Percentiles rank a stretch among this genome's conserved stretches.
Conservation (phyloP, 108 stramenopile species). For the Cyclotella atomus region DNA sequence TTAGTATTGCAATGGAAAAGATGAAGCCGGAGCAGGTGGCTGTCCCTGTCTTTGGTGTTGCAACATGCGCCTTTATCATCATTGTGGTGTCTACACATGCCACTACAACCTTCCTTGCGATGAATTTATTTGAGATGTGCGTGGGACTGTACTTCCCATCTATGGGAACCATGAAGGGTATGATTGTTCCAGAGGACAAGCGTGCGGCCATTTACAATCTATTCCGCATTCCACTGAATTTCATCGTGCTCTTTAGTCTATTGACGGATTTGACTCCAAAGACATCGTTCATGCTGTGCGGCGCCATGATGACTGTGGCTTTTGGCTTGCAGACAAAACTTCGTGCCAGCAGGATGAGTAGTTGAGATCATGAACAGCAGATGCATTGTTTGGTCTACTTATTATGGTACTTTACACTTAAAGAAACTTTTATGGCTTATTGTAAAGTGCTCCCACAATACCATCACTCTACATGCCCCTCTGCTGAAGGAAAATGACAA, state of each 20-base stretch:
- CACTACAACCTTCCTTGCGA: slow-evolving; percentile 76
- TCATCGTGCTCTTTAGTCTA: slow-evolving; percentile 92
- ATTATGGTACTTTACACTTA: too few relatives aligned
- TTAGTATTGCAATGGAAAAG: slow-evolving; percentile 75
- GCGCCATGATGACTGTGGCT: slow-evolving; percentile 69
- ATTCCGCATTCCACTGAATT: slow-evolving; percentile 92
- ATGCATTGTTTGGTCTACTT: too few relatives aligned
- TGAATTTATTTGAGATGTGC: slow-evolving; percentile 95
- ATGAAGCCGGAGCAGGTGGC: slow-evolving; percentile 71
- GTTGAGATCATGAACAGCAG: too few relatives aligned
- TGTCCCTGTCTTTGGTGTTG: slow-evolving; percentile 68
- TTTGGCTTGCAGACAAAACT: slow-evolving; percentile 64
- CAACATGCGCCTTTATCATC: slow-evolving; percentile 63
- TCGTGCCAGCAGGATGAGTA: slow-evolving; percentile 21
- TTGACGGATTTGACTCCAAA: slow-evolving; percentile 79
- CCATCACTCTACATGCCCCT: too few relatives aligned
- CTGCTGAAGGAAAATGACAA: too few relatives aligned
- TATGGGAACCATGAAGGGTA: slow-evolving; percentile 94
- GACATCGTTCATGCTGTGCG: slow-evolving; percentile 66
- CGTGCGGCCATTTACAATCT: slow-evolving; percentile 96
- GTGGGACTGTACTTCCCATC: slow-evolving; percentile 97
- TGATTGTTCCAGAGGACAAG: slow-evolving; percentile 92
- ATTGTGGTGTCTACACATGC: slow-evolving; percentile 62
- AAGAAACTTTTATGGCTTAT: too few relatives aligned
- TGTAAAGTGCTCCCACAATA: too few relatives aligned